Evolutionary conservation across 768 basidiomycete genomes (phyloP).

Genomic region (Russula sp.): DNA sequence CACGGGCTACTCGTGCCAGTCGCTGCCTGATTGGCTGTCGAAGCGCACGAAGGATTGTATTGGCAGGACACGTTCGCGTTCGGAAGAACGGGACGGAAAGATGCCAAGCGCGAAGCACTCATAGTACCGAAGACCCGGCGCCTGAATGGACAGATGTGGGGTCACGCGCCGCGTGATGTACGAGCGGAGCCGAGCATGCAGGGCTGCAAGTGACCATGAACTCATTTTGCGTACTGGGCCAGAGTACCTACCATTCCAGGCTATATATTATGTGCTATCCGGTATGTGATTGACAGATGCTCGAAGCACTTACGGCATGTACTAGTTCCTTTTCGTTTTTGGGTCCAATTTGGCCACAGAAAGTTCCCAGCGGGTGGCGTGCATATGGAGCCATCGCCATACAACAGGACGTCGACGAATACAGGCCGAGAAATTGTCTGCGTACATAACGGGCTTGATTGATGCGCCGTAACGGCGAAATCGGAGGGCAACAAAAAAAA

Average conservation of each 20-base stretch:
- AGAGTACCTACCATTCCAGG: neutral
- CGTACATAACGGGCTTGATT: neutral
- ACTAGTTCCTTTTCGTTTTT: neutral
- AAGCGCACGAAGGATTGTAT: neutral
- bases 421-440: neutral
- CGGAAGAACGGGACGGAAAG: neutral
- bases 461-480: neutral
- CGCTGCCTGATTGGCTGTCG: neutral
- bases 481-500: neutral
- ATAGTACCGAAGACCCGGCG: neutral
- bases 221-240: neutral
- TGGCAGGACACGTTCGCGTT: neutral
- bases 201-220: neutral
- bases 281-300: neutral
- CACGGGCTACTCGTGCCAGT: neutral
- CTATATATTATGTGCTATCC: neutral
- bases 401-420: neutral
- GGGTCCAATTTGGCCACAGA: neutral
- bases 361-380: neutral
- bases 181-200: conserved; percentile 3
- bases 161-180: neutral
- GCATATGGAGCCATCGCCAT: neutral
- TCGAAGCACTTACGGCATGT: neutral
- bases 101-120: neutral
- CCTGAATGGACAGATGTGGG: neutral